Base-by-base conservation (phyloP, 352 stramenopile species). In the Phytophthora hibernalis region DNA sequence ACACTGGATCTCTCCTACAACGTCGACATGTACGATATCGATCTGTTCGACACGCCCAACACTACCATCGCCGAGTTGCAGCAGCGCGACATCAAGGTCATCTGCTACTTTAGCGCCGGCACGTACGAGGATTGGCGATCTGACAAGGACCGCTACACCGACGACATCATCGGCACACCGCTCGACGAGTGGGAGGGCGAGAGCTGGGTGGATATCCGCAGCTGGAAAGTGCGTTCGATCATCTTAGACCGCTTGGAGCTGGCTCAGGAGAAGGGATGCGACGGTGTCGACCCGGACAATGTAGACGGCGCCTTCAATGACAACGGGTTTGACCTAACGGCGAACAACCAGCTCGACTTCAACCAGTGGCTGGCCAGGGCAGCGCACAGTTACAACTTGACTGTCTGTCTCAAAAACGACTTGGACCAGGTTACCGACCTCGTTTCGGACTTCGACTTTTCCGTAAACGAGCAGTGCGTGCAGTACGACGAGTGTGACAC, bases 51-150 rank as follows among this genome's bases (percentile, higher is more conserved):
- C 43, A 80, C 66, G 31, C 54, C 68, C 31, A 54, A 54, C 10
- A 26, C 35, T 26, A 79, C 70, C 28, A 75, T 77, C 64, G 52
- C 70, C 3, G 28, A 56, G 45, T 65, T 79, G 2, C 33, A 80
- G 18, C 48, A 65, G 48, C 55, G 61, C 30, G 70, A 54, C 38
- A 63, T 72, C 57, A 76, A 75, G 40, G 72, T 87, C 52, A 68
- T 85, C 26, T 86, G 79, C 74, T 90, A 90, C 75, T 86, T 88
- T 49, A 83, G 69, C 51, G 79, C 79, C 6, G 76, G 81, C 20
- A 85, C 74, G 18, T 79, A 82, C 52, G 76, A 87, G 52, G 56
- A 79, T 60, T 88, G 79, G 81, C 58, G 80, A 15, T 53, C 58
- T 9, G 81, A 90, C 62, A 77, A 75, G 49, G 54, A 62, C 21